Base-by-base conservation (phyloP, 176 grass and related monocot species). In the Areca catechu region DNA sequence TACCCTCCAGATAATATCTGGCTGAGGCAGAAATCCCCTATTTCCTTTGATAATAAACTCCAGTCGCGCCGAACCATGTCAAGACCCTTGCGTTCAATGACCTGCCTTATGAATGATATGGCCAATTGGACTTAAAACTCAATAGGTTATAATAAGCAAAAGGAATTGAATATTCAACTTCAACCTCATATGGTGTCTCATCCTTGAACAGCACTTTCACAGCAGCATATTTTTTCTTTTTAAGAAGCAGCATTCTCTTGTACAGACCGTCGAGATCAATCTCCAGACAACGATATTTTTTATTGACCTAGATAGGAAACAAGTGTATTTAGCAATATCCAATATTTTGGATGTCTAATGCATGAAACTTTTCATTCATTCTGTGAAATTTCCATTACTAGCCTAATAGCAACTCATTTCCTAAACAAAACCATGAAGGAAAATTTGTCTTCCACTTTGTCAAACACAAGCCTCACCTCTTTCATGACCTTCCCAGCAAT, bases 171-270 rank as follows among this genome's bases (percentile, higher is more conserved):
- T 51, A 60, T 16, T 48, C 19, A 61, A 24, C 23, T 50, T 71
- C 23, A 43, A 90, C 86, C 80, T 89, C 85, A 63, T 69, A 54
- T 66, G 69, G 67, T 20, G 56, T 72, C 56, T 79, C 76, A 83
- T 83, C 74, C 29, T 72, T 72, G n/a, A 72, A 76, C 20, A 82
- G 59, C 70, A 98, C 71, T 77, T 98, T 98, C 69, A 92, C 63
- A 20, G 84, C 93, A 50, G 93, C 93, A 80, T 98, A 98, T 77
- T 98, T 98, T 51, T 98, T 98, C 77, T 98, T 98, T 83, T 98
- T 98, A 51, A 98, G 84, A 83, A 98, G 93, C 51, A 98, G 61
- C 78, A 98, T 84, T 89, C 87, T 82, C 77, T 98, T 92, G 70
- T 92, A 98, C 76, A 98, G 75, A 56, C 87, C 93, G 81, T 98